phyloP scores from a whole-genome alignment of 2,329 filamentous ascomycete genomes.

The Trichophyton equinum region DNA sequence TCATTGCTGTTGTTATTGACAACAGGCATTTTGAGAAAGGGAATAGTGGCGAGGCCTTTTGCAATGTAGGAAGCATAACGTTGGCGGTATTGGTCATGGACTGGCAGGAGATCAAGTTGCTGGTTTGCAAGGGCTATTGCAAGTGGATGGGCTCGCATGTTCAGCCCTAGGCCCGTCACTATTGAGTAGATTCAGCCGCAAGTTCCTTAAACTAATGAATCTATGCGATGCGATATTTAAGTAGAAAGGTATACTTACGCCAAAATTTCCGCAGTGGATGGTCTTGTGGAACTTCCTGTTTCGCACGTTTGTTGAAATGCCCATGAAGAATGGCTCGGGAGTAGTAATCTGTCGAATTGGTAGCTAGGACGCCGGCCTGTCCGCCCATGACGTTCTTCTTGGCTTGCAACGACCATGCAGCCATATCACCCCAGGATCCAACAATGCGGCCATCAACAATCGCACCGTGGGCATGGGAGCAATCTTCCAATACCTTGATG shows the following conservation, averaged over 20 bases:
- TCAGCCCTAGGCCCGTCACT: constrained; percentile 1
- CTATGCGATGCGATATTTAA: neutral
- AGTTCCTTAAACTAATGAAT: neutral
- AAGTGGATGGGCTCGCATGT: constrained; percentile 1
- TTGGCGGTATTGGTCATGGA: neutral
- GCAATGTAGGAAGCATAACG: neutral
- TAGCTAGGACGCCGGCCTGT: neutral
- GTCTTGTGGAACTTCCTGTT: neutral
- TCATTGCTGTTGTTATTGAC: neutral
- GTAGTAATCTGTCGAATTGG: neutral
- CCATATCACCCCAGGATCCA: constrained; percentile 19
- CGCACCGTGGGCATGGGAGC: neutral
- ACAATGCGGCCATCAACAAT: neutral
- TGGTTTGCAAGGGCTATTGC: neutral
- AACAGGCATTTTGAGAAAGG: constrained; percentile 3
- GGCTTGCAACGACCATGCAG: neutral
- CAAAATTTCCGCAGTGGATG: constrained; percentile 3
- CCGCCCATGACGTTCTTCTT: neutral
- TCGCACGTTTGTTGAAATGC: constrained; percentile 4
- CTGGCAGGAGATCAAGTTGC: neutral
- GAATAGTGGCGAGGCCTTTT: neutral
- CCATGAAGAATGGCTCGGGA: neutral
- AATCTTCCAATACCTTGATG: neutral
- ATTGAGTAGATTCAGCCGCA: neutral
- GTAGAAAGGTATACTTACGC: neutral